Evolutionary conservation across 2,329 filamentous ascomycete genomes (phyloP).

Genomic region (Aspergillus sp.): DNA sequence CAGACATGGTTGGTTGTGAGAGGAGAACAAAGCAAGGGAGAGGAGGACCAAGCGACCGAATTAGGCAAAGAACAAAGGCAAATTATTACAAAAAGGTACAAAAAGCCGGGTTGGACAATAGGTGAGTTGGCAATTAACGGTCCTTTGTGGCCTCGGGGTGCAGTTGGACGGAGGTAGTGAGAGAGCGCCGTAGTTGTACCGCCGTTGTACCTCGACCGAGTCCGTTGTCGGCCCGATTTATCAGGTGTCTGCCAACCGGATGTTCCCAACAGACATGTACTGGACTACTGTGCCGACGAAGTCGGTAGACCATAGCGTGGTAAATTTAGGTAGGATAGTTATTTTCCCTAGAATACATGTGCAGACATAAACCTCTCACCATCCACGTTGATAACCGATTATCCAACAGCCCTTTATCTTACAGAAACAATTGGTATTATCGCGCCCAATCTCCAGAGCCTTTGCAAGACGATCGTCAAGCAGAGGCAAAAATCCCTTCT

Average conservation of each 20-base stretch:
- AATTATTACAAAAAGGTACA: conserved; percentile 8
- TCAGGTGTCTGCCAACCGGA: not conserved
- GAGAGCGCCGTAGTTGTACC: not conserved
- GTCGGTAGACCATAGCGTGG: too few species aligned
- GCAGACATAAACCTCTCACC: not conserved
- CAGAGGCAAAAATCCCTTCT: not conserved
- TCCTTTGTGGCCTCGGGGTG: not conserved
- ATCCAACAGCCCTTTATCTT: not conserved
- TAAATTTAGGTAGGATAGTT: too few species aligned
- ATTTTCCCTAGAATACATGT: not conserved
- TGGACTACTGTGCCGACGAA: too few species aligned
- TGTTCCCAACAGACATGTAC: too few species aligned
- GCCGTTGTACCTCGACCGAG: not conserved
- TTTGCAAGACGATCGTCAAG: not conserved
- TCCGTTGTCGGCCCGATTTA: not conserved
- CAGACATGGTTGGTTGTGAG: conserved; percentile 34
- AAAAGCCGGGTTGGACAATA: conserved; percentile 10
- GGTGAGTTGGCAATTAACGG: conserved; percentile 1
- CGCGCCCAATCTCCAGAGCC: not conserved
- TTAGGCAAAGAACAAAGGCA: conserved; percentile 1
- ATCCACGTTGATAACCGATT: not conserved
- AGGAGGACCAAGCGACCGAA: not conserved
- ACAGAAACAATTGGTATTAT: not conserved
- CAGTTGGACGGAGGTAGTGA: conserved; percentile 1
- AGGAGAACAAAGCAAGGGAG: conserved; percentile 14